Evolutionary conservation across 352 stramenopile genomes (phyloP), one percentile per base, ranked within the genome.

Genomic region (Thraustotheca clavata): DNA sequence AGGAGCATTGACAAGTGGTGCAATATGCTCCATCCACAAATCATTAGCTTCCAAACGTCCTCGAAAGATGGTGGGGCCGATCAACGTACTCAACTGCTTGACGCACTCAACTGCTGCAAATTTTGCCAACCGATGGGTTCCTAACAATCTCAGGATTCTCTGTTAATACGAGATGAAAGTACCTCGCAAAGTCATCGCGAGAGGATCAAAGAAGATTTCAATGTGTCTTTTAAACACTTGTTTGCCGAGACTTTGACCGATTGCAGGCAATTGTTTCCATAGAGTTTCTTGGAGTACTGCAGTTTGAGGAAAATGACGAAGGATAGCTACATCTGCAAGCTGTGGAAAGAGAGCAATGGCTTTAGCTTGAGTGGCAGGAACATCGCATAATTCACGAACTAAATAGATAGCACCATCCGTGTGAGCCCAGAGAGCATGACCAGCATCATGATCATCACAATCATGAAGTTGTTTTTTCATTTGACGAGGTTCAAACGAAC

Each of bases 321-420:
- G 71, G 34, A 90, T 89, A 11, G 81, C 77, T 9, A 87, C 73
- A 38, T 92, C 82, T 2, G 81, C 86, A 29, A 91, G 71, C 4
- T 71, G 60, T 8, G 83, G 76, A 5, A 92, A 74, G 39, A 76
- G 74, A 24, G 61, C 69, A 16, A 89, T 69, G 4, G 72, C 83
- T 2, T 27, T 26, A 2, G 57, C 57, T 2, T 79, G 32, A 1
- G 86, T 75, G 4, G 82, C 80, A 1, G 77, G 74, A 2, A 89
- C 77, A 18, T 38, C 43, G 34, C 84, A 96, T 18, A 98, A 76
- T 69, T 99, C 94, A 12, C 93, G 84, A 31, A 98, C 77, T 66
- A 99, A 77, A 71, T 98, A 99, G 52, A 98, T 84, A 11, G 89
- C 96, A 22, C 96, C 96, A 61, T 99, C 96, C 9, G 89, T 93